These are phyloP conservation scores for Nissolia schottii DNA, from an alignment of 306 rosid genomes.

Conservation along the genomic window DNA sequence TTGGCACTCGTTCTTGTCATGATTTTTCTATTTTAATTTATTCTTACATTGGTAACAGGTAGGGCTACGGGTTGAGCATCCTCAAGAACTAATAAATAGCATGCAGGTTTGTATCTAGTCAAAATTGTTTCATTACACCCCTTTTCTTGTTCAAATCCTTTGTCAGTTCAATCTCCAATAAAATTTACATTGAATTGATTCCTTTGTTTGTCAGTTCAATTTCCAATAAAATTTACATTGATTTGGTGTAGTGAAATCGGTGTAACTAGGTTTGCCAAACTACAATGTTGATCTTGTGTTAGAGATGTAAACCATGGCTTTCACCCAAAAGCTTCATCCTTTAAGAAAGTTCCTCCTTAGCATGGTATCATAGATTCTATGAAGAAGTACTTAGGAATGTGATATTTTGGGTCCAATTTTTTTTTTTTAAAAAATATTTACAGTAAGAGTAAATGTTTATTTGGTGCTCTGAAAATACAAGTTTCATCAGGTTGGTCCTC, in stretches of 20 bases:
- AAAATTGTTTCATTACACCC: not conserved
- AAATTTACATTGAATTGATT: not conserved
- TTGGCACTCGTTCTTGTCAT: not conserved
- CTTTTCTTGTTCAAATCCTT: constrained; percentile 3
- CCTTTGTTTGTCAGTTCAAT: not conserved
- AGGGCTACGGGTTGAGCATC: constrained; percentile 95
- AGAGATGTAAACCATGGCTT: not conserved
- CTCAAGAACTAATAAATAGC: constrained; percentile 81
- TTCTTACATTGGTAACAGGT: constrained; percentile 52
- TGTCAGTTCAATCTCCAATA: not conserved
- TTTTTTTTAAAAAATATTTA: too few relatives aligned
- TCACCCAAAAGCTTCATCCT: not conserved
- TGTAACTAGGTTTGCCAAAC: not conserved
- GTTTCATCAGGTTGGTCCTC: too few relatives aligned
- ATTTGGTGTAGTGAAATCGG: not conserved
- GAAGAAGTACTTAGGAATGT: not conserved
- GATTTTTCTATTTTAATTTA: not conserved
- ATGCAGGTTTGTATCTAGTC: constrained; percentile 62
- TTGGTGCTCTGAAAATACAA: too few relatives aligned
- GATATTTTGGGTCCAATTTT: not conserved
- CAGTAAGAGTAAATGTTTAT: too few relatives aligned
- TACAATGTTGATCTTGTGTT: not conserved
- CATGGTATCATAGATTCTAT: not conserved
- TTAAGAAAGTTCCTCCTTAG: not conserved
- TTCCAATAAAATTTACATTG: not conserved